Conservation (phyloP, 805 yeast species). For the Suhomyces sp. region DNA sequence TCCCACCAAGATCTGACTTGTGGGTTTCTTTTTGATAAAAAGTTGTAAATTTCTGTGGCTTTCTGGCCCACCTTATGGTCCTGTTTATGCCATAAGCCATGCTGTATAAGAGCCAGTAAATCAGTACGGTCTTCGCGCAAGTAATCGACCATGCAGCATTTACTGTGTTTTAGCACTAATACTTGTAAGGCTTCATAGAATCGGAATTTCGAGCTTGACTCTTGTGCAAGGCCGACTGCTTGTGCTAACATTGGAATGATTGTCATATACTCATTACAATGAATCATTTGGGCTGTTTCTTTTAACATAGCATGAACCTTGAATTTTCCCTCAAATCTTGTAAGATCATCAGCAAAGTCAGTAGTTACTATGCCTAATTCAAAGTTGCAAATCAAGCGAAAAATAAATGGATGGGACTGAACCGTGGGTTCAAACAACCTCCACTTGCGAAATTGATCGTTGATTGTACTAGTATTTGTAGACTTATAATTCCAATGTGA, state of each 20-base stretch:
- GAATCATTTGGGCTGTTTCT: constrained; percentile 14
- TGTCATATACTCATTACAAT: constrained; percentile 30
- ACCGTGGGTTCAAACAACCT: constrained; percentile 10
- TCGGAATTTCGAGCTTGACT: constrained; percentile 14
- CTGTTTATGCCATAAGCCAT: constrained; percentile 33
- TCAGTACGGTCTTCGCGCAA: constrained; percentile 19
- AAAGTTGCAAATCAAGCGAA: constrained; percentile 34
- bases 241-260: constrained; percentile 36
- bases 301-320: constrained; percentile 18
- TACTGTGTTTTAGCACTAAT: constrained; percentile 24
- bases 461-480: too few species aligned
- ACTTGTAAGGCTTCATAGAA: constrained; percentile 26
- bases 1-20: constrained; percentile 13
- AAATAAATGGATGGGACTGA: constrained; percentile 27
- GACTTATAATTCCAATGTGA: constrained; percentile 39
- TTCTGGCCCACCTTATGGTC: constrained; percentile 18
- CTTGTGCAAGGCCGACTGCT: constrained; percentile 27
- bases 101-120: constrained; percentile 32
- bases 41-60: constrained; percentile 22
- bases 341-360: too few species aligned
- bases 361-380: constrained; percentile 29
- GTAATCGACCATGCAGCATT: constrained; percentile 37
- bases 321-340: constrained; percentile 14
- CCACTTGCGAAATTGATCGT: not conserved
- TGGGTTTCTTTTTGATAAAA: constrained; percentile 12